These are phyloP conservation scores for Beauveria caledonica DNA, from an alignment of 2,329 filamentous ascomycete genomes.

Conservation along the genomic window DNA sequence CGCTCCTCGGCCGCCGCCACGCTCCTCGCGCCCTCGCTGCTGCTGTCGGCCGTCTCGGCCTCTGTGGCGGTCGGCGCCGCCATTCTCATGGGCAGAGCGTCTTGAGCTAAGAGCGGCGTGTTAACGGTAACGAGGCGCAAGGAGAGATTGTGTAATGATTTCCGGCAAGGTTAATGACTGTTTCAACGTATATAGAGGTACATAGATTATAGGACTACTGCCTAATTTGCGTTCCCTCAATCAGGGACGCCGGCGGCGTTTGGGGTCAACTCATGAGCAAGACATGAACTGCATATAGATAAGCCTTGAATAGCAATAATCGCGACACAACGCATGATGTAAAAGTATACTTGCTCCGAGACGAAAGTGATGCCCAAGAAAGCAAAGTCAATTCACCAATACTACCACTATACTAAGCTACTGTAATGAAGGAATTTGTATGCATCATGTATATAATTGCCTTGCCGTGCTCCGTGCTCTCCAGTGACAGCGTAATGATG, in stretches of 20 bases:
- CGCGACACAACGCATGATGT: neutral
- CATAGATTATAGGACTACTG: neutral
- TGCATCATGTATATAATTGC: constrained; percentile 2
- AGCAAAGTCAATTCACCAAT: neutral
- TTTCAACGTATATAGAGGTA: neutral
- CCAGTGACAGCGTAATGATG: neutral
- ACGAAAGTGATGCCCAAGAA: neutral
- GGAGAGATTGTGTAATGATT: neutral
- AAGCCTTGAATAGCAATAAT: neutral
- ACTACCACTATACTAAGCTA: neutral
- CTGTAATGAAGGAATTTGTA: neutral
- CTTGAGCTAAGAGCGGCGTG: neutral
- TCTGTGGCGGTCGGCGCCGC: constrained; percentile 17
- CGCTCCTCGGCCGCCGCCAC: constrained; percentile 47
- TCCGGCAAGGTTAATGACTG: neutral
- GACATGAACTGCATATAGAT: neutral
- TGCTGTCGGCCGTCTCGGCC: constrained; percentile 19
- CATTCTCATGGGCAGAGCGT: constrained; percentile 15
- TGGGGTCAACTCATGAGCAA: neutral
- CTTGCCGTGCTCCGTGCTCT: neutral
- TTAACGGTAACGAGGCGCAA: no score
- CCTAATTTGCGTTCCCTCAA: neutral
- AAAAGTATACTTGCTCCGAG: neutral
- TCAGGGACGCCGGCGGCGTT: neutral
- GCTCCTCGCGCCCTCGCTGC: constrained; percentile 15